Evolutionary conservation across 1,284 basidiomycete genomes (phyloP), one percentile per base, ranked within the genome.

Genomic region (Dichomitus squalens): DNA sequence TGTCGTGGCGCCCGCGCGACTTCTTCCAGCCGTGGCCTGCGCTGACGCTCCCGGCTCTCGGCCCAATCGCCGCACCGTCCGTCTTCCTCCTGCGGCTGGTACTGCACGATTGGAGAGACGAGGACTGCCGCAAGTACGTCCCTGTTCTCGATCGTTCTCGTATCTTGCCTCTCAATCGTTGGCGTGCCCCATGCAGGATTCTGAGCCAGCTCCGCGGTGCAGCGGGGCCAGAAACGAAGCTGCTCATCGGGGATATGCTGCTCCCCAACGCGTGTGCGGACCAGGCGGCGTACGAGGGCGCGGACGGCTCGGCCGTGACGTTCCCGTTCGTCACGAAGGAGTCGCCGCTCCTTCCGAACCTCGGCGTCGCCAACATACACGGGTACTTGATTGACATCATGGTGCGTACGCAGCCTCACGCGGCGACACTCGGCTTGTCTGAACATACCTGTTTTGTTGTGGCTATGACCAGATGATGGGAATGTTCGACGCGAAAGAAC

Each of bases 41-140:
- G 27, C 49, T 58, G 3, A 7, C 23, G 5, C 6, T 40, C 14
- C 7, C 52, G 44, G 7, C 33, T 38, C 4, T 41, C 29, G 29
- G 36, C 23, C 3, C 34, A 55, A 5, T 27, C 44, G 12, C n/a
- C n/a, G 16, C 51, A 0, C 59, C 64, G 1, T 77, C 84, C 0
- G 79, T 88, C 21, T 89, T 85, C 69, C 72, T 90, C 29, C 75
- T 90, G 36, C 84, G 86, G 8, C 83, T 84, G n/a, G 78, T 90
- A 35, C 72, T 86, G 44, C 88, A 90, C 64, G 87, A 90, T 66
- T 90, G 87, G 87, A 82, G 85, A 1, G 84, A 88, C 63, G 75
- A 75, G 4, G 64, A 70, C 9, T 60, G 51, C 20, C 39, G 50
- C n/a, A 59, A 56, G 57, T 57, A 38, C 8, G 53, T 48, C n/a